Evolutionary conservation across 208 protist genomes (phyloP).

Genomic region (Trypanosoma caninum): DNA sequence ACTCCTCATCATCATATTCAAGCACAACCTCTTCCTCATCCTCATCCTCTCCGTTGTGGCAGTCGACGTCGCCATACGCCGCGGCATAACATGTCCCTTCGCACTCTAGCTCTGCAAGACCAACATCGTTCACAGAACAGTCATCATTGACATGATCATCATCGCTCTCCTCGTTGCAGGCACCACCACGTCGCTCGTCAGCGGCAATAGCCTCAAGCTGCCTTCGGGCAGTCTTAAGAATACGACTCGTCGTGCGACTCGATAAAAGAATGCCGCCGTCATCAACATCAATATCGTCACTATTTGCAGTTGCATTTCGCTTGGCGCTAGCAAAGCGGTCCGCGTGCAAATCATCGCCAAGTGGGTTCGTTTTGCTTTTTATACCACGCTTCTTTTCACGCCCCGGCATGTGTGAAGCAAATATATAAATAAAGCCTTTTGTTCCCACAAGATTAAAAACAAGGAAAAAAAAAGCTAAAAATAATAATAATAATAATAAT

Average conservation of each 20-base stretch:
- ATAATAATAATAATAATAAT: background rate
- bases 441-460: background rate
- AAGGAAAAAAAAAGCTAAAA: background rate
- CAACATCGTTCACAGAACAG: background rate
- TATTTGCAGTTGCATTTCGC: conserved; percentile 12
- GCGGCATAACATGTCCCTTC: too few relatives aligned
- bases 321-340: conserved; percentile 76
- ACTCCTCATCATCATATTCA: conserved; percentile 81
- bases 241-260: conserved; percentile 65
- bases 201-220: conserved; percentile 64
- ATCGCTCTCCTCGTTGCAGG: background rate
- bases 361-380: conserved; percentile 56
- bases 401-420: conserved; percentile 25
- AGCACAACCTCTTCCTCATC: conserved; percentile 51
- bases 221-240: conserved; percentile 67
- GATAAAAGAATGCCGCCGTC: conserved; percentile 68
- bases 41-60: conserved; percentile 31
- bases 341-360: conserved; percentile 77
- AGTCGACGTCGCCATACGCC: background rate
- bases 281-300: conserved; percentile 33
- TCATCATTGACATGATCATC: conserved; percentile 10
- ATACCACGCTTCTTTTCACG: conserved; percentile 41
- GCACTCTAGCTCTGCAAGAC: conserved; percentile 4
- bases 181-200: conserved; percentile 23
- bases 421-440: background rate